Evolutionary conservation across 140 eudicot species (phyloP), one percentile per base, ranked within the genome.

Genomic region (Cichorium intybus): DNA sequence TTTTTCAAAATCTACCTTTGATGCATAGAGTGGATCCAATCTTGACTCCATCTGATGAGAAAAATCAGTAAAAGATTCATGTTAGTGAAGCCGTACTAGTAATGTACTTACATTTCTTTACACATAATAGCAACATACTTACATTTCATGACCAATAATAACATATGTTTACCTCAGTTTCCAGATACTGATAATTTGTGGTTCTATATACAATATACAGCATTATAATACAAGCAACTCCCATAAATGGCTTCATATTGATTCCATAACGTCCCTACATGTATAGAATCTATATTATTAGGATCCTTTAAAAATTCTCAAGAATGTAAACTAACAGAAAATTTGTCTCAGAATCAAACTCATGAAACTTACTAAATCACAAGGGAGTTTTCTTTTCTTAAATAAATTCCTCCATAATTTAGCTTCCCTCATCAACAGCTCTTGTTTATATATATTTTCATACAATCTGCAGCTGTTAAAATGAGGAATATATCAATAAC

Each of bases 161-260:
- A 50, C 33, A 17, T 24, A 56, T 55, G 62, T 29, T 75, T 67
- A 90, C 97, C 95, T 90, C 85, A 56, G 95, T 84, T 64, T 84
- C 93, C 74, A 66, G 90, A 71, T 84, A 90, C 79, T 90, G 97
- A 71, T 81, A 90, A 62, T 71, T 84, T 51, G 97, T 90, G 69
- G 82, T 90, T 82, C 89, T 90, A 78, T 90, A 90, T 64, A 90
- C 86, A 77, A 90, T 76, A 79, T 81, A 86, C 70, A 90, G 70
- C 97, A 86, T 87, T 56, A 82, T 66, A 56, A 81, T 84, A 75
- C 89, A 90, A 46, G 87, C 68, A 75, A 71, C 70, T 71, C 84
- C 97, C 89, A 87, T 49, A 37, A 90, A 75, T 8, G 95, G 85
- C 62, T 69, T 90, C 95, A 86, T 81, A 63, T 79, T 86, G 47